phyloP scores from a whole-genome alignment of 2,329 filamentous ascomycete genomes.

The Arthrobotrys sphaeroides region DNA sequence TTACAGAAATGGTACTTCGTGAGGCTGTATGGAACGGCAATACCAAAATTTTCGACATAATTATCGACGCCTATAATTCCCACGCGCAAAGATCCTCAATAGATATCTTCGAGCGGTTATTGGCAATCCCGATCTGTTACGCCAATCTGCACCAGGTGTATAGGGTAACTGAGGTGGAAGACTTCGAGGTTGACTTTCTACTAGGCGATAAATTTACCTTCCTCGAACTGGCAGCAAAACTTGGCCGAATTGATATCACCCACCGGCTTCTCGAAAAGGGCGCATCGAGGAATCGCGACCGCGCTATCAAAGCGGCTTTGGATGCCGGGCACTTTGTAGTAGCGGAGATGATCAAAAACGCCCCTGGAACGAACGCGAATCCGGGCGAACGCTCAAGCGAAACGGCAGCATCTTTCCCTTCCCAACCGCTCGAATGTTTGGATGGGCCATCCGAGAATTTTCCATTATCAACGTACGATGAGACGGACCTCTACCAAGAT shows the following conservation, averaged over 20 bases:
- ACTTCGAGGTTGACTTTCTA: neutral
- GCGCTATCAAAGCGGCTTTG: neutral
- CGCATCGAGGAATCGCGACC: neutral
- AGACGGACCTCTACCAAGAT: no score
- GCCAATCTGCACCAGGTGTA: neutral
- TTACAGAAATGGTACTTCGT: neutral
- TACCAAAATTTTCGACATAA: neutral
- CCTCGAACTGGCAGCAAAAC: neutral
- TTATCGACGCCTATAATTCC: neutral
- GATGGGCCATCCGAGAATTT: neutral
- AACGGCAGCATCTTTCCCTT: neutral
- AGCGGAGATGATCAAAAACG: neutral
- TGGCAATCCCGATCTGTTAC: neutral
- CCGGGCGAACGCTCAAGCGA: neutral
- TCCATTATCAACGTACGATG: neutral
- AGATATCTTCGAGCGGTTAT: neutral
- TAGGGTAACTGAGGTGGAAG: neutral
- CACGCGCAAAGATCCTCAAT: neutral
- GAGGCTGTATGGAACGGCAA: neutral
- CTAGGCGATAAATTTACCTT: neutral
- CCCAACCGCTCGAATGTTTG: neutral
- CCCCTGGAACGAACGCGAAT: neutral
- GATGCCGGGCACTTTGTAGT: neutral
- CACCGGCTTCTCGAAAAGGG: neutral
- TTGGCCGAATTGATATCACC: conserved; percentile 9